Conservation (phyloP, 306 rosid species). For the Vigna hirtella region DNA sequence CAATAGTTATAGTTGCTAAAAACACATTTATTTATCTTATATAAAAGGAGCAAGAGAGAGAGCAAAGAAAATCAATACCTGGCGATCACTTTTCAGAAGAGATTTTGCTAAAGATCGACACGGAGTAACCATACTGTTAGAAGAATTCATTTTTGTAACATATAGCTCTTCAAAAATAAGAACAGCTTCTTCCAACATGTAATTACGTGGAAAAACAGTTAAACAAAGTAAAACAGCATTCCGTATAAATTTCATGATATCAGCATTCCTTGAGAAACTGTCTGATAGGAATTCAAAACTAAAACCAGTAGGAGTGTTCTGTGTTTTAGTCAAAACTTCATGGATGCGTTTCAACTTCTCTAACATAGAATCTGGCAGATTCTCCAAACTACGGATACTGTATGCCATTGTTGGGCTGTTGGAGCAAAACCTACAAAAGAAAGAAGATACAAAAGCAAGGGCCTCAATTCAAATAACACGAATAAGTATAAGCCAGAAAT, state of each 20-base stretch:
- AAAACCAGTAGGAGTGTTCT: conserved; percentile 50
- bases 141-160: conserved; percentile 63
- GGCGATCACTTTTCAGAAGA: conserved; percentile 86
- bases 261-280: conserved; percentile 54
- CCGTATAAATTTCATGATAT: conserved; percentile 80
- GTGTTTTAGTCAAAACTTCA: conserved; percentile 53
- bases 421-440: conserved; percentile 66
- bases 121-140: conserved; percentile 66
- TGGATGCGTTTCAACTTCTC: conserved; percentile 65
- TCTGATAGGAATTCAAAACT: conserved; percentile 73
- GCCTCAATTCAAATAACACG: conserved; percentile 35
- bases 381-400: conserved; percentile 71
- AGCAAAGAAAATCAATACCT: conserved; percentile 58
- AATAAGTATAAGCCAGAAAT: conserved; percentile 19
- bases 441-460: conserved; percentile 38
- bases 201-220: conserved; percentile 79
- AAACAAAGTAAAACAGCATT: conserved; percentile 78
- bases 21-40: neutral
- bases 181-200: conserved; percentile 82
- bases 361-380: conserved; percentile 67
- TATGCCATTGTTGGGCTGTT: conserved; percentile 78
- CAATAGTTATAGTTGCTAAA: neutral
- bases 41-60: conserved; percentile 16
- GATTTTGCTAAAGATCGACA: conserved; percentile 83
- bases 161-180: conserved; percentile 85